Evolutionary conservation across 208 protist genomes (phyloP), one percentile per base, ranked within the genome.

Genomic region (Trypanosoma brucei): DNA sequence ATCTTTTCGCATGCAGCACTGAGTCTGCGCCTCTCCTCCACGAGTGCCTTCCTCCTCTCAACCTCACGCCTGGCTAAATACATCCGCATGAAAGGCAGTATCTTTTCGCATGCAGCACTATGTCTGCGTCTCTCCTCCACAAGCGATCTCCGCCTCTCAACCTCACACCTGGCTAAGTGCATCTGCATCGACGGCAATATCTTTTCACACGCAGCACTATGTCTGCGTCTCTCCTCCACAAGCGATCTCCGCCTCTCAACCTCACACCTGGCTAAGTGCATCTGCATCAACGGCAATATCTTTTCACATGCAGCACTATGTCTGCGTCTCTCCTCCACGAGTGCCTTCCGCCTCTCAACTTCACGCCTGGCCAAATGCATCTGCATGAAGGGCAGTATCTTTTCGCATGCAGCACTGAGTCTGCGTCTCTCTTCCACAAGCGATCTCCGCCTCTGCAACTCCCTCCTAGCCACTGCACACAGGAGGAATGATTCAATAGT

Each of bases 181-280:
- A 44, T 31, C 37, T 31, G 49, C 42, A 65, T n/a, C 38, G 59
- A 57, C 5, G 58, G 56, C 40, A 55, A 4, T 35, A 65, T 14
- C 50, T 33, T 31, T 8, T 54, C 50, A n/a, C 5, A 6, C 30
- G 11, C 50, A 5, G 6, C 50, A 34, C 50, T 31, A 8, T 33
- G 50, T 8, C 50, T 6, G 9, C 55, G 55, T 13, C 62, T 9
- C 35, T 61, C 52, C 35, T 48, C 46, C 4, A 53, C 37, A 33
- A 57, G 38, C 4, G 14, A 2, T 9, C 34, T 37, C 9, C 42
- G 39, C 38, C 46, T 49, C 22, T 8, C 2, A 13, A 66, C 36
- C 46, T 73, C 37, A 36, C 35, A 40, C 51, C 54, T 59, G 35
- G 68, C 68, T 13, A n/a, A 40, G 44, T 60, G 65, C n/a, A 44